phyloP scores from a whole-genome alignment of 441 rosid species.

The Gossypium davidsonii region DNA sequence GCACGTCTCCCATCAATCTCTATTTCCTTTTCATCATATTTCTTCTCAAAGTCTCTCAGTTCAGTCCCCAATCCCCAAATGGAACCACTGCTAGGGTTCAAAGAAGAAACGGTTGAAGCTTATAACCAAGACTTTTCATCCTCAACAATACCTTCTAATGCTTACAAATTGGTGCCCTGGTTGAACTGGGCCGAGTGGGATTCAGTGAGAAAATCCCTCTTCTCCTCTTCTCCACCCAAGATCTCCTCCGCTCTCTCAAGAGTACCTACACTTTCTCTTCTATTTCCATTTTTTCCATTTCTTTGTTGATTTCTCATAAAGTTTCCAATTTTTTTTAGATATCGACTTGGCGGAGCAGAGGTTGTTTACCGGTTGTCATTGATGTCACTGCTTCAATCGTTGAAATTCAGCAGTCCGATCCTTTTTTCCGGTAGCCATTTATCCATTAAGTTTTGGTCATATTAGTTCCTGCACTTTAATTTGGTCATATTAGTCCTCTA shows the following conservation, averaged over 20 bases:
- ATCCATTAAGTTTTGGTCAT: not conserved
- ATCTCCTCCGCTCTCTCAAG: constrained; percentile 55
- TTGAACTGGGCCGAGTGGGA: constrained; percentile 93
- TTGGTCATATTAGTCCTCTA: too few species aligned
- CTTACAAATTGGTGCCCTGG: constrained; percentile 80
- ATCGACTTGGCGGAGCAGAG: constrained; percentile 80
- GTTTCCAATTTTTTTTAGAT: constrained; percentile 31
- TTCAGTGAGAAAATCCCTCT: constrained; percentile 68
- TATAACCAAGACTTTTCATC: constrained; percentile 21
- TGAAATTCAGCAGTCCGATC: constrained; percentile 76
- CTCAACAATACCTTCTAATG: constrained; percentile 26
- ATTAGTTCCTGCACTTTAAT: too few species aligned
- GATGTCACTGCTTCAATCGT: constrained; percentile 80
- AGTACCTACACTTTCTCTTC: constrained; percentile 31
- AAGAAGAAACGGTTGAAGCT: constrained; percentile 33
- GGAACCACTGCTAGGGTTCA: constrained; percentile 38
- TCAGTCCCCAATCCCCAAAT: constrained; percentile 12
- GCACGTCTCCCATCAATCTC: not conserved
- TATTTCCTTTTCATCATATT: too few species aligned
- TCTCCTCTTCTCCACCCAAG: constrained; percentile 54
- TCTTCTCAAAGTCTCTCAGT: not conserved
- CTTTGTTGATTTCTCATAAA: not conserved
- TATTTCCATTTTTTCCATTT: not conserved
- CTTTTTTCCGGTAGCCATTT: constrained; percentile 45
- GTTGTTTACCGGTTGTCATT: constrained; percentile 64